These are phyloP conservation scores for Xylaria sp. DNA, from an alignment of 2,329 filamentous ascomycete species.

Conservation along the genomic window DNA sequence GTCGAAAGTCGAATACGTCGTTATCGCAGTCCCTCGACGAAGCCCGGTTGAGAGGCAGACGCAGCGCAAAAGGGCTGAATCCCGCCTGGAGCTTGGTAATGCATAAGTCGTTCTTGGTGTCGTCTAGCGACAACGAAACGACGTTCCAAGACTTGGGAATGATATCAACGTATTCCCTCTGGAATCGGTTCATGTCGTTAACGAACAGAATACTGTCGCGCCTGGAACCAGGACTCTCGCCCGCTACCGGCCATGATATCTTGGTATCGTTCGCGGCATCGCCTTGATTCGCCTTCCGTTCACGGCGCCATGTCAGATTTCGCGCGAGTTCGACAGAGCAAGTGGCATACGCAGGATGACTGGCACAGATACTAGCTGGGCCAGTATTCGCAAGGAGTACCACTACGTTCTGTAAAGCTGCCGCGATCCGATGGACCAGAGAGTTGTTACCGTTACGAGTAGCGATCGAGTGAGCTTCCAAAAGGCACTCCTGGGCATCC, in stretches of 20 bases:
- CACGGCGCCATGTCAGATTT: slow-evolving; percentile 62
- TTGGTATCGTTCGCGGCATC: slow-evolving; percentile 34
- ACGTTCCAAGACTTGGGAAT: slow-evolving; percentile 80
- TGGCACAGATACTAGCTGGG: slow-evolving; percentile 40
- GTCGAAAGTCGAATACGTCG: slow-evolving; percentile 76
- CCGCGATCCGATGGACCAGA: slow-evolving; percentile 58
- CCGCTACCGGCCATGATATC: slow-evolving; percentile 34
- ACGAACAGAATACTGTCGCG: slow-evolving; percentile 43
- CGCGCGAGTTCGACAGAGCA: slow-evolving; percentile 65
- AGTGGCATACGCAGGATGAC: slow-evolving; percentile 53
- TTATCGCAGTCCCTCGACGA: slow-evolving; percentile 71
- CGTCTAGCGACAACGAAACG: slow-evolving; percentile 77
- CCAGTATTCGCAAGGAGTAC: slow-evolving; percentile 61
- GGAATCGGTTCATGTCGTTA: slow-evolving; percentile 59
- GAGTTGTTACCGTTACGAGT: slow-evolving; percentile 50
- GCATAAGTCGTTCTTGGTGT: slow-evolving; percentile 76
- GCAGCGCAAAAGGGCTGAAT: slow-evolving; percentile 75
- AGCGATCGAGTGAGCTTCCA: slow-evolving; percentile 57
- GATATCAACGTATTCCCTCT: slow-evolving; percentile 76
- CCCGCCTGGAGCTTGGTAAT: slow-evolving; percentile 78
- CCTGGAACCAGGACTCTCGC: slow-evolving; percentile 29
- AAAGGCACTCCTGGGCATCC: slow-evolving; percentile 60
- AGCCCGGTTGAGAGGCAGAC: slow-evolving; percentile 77
- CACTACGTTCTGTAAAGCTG: slow-evolving; percentile 58
- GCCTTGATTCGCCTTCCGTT: slow-evolving; percentile 49